Base-by-base conservation (phyloP, 352 stramenopile genomes). In the Thraustotheca clavata region DNA sequence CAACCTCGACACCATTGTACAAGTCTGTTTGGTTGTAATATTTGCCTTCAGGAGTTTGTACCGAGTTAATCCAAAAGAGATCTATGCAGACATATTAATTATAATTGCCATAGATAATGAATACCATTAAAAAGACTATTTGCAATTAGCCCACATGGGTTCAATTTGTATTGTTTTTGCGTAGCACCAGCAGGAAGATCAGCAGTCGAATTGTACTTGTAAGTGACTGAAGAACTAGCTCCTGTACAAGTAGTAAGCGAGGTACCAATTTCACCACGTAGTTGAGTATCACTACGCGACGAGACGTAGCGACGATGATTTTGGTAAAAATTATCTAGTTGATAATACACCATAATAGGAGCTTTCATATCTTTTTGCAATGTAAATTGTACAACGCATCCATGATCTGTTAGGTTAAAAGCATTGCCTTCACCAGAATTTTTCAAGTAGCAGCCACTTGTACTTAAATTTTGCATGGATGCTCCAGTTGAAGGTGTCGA, bases 311-410 rank as follows among this genome's bases (percentile, higher is more conserved):
- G 70, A 32, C 86, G 70, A 72, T 96, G 89, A 72, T 97, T 97
- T 73, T 97, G 91, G 73, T 97, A 95, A 72, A 98, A 97, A 70
- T 97, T 97, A 33, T 76, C 74, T 4, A 98, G 59, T 71, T 97
- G 76, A 65, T 98, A 98, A 75, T 97, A 91, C 7, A 98, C 75
- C 55, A 95, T 77, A 26, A 97, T 75, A 5, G 89, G 88, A 27
- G 77, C 77, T 27, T 86, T 35, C 78, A 98, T 91, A 54, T 95
- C 70, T 29, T 83, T 34, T 14, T 62, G 48, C 71, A 86, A 34
- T 4, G 66, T 60, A 38, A 96, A 72, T 0, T 66, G 74, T 35
- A 91, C 36, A 6, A 62, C 29, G 60, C 60, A 68, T 18, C 49
- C 60, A 60, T 73, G 33, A 22, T 48, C 9, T 16, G 20, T 41